Evolutionary conservation across 495 filamentous ascomycete species (phyloP).

Genomic region (Echria macrotheca): DNA sequence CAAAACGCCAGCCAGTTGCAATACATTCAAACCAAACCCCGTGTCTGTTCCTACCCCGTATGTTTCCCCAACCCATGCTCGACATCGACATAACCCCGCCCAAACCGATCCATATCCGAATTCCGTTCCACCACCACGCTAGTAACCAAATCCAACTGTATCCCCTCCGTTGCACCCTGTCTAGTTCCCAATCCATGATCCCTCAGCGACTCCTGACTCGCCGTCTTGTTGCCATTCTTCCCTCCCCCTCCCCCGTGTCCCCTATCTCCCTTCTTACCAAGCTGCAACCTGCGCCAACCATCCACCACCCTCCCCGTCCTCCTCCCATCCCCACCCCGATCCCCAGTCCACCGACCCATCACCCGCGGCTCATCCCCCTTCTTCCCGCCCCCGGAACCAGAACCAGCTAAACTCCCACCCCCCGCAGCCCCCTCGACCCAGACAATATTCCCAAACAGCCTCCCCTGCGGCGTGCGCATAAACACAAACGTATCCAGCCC

Average conservation of each 20-base stretch:
- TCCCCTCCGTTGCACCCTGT: no score
- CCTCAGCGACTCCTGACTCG: slow-evolving; percentile 27
- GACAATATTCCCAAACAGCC: slow-evolving; percentile 38
- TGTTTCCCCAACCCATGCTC: no score
- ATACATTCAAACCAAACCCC: no score
- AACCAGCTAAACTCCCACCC: not conserved
- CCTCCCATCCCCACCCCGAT: not conserved
- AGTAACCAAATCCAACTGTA: slow-evolving; percentile 42
- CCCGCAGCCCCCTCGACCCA: slow-evolving; percentile 35
- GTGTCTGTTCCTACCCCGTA: no score
- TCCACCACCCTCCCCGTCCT: not conserved
- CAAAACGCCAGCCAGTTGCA: no score
- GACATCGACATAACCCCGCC: no score
- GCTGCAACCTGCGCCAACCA: not conserved
- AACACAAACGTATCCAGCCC: slow-evolving; percentile 46
- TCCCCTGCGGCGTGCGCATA: slow-evolving; percentile 37
- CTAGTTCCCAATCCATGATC: no score
- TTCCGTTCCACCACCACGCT: slow-evolving; percentile 33
- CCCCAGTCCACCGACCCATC: not conserved
- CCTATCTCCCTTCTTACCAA: slow-evolving; percentile 13
- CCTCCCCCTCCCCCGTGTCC: not conserved
- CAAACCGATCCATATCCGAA: not conserved
- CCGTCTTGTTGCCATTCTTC: no score
- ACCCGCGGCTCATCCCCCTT: not conserved
- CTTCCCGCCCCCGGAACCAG: slow-evolving; percentile 5